Evolutionary conservation across 352 stramenopile genomes (phyloP).

Genomic region (Phytophthora palmivora): DNA sequence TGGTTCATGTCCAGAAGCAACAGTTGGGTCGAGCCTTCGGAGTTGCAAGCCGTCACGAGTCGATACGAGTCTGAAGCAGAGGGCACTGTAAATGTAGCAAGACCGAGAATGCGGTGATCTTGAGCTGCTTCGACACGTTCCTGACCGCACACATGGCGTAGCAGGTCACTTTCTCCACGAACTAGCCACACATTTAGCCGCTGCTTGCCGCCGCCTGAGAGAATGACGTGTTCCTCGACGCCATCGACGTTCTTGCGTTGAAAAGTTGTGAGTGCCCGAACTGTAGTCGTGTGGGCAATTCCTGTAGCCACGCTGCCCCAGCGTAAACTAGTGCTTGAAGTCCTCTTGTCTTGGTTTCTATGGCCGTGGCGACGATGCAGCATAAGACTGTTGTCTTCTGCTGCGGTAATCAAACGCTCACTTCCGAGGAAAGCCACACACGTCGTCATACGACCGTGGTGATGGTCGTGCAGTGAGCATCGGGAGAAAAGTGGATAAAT

Average conservation of each 20-base stretch:
- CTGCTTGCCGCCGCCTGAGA: slow-evolving; percentile 86
- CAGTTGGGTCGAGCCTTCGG: slow-evolving; percentile 73
- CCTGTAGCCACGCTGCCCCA: slow-evolving; percentile 64
- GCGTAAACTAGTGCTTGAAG: slow-evolving; percentile 16
- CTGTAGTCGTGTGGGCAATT: slow-evolving; percentile 82
- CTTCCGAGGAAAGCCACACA: slow-evolving; percentile 57
- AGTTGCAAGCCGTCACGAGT: slow-evolving; percentile 76
- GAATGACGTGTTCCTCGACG: slow-evolving; percentile 49
- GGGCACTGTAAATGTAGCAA: slow-evolving; percentile 61
- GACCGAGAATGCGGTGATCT: slow-evolving; percentile 85
- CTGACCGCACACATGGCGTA: slow-evolving; percentile 71
- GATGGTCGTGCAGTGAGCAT: slow-evolving; percentile 69
- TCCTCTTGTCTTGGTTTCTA: slow-evolving; percentile 7
- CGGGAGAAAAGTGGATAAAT: slow-evolving; percentile 24
- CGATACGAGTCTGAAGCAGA: slow-evolving; percentile 38
- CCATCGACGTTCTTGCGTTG: slow-evolving; percentile 18
- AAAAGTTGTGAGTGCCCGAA: slow-evolving; percentile 72
- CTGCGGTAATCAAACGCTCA: slow-evolving; percentile 66
- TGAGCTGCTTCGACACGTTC: slow-evolving; percentile 65
- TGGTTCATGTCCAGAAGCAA: slow-evolving; percentile 60
- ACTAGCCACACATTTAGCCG: slow-evolving; percentile 81
- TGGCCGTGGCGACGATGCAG: slow-evolving; percentile 49
- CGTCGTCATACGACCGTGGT: slow-evolving; percentile 81
- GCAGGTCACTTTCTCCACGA: slow-evolving; percentile 28
- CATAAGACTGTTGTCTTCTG: slow-evolving; percentile 87